Conservation (phyloP, 2,329 filamentous ascomycete genomes). For the Myotisia sp. region DNA sequence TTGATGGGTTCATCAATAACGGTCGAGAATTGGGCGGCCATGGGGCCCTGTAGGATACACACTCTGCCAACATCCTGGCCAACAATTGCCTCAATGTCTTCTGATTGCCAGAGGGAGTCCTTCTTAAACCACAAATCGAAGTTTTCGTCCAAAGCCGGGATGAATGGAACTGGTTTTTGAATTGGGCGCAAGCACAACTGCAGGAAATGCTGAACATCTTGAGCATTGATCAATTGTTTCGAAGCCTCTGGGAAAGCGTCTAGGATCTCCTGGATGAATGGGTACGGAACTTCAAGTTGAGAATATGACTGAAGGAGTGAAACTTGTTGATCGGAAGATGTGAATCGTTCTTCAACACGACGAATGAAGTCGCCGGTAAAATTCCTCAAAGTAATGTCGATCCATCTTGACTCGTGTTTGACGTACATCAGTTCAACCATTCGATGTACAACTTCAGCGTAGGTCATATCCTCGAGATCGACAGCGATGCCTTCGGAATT, state of each 20-base stretch:
- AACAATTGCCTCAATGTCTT: slow-evolving; percentile 90
- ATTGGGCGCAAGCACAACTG: slow-evolving; percentile 78
- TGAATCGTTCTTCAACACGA: slow-evolving; percentile 93
- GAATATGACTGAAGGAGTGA: slow-evolving; percentile 82
- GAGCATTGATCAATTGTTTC: slow-evolving; percentile 86
- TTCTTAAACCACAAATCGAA: slow-evolving; percentile 99
- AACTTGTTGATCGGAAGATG: slow-evolving; percentile 51
- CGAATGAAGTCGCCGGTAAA: slow-evolving; percentile 93
- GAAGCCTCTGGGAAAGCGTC: slow-evolving; percentile 74
- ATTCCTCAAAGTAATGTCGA: slow-evolving; percentile 66
- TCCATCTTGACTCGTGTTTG: slow-evolving; percentile 82
- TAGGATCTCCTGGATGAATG: slow-evolving; percentile 63
- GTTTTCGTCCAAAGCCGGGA: slow-evolving; percentile 86
- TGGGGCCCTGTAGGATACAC: slow-evolving; percentile 90
- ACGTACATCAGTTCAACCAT: slow-evolving; percentile 86
- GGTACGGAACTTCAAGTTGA: slow-evolving; percentile 71
- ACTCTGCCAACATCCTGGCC: slow-evolving; percentile 91
- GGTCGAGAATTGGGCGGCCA: slow-evolving; percentile 79
- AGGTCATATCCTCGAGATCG: slow-evolving; percentile 92
- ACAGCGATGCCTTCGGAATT: slow-evolving; percentile 68
- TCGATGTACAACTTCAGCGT: slow-evolving; percentile 70
- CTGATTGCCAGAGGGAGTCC: slow-evolving; percentile 97
- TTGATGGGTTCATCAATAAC: slow-evolving; percentile 86
- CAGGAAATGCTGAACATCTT: slow-evolving; percentile 95
- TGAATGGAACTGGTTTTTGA: slow-evolving; percentile 94